These are phyloP conservation scores for Amanita thiersii DNA, from an alignment of 768 basidiomycete species.

Conservation along the genomic window DNA sequence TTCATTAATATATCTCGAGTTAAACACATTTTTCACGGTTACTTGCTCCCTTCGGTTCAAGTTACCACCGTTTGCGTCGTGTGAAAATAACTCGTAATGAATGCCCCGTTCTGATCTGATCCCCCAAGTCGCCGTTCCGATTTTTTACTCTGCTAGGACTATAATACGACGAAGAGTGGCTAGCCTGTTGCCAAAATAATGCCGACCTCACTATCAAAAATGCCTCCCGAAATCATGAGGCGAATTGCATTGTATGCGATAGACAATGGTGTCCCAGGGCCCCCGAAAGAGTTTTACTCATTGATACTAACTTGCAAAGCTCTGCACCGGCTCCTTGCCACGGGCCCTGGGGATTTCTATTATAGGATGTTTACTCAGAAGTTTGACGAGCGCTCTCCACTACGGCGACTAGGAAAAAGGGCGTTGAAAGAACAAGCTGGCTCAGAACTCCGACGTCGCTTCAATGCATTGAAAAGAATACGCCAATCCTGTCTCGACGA, in stretches of 20 bases:
- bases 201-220: slow-evolving; percentile 21
- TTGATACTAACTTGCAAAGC: slow-evolving; percentile 27
- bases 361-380: slow-evolving; percentile 33
- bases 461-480: slow-evolving; percentile 35
- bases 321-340: slow-evolving; percentile 17
- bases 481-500: slow-evolving; percentile 26
- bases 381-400: slow-evolving; percentile 39
- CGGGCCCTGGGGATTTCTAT: slow-evolving; percentile 22
- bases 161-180: no score
- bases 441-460: slow-evolving; percentile 38
- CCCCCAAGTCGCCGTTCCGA: no score
- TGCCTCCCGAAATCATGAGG: slow-evolving; percentile 26
- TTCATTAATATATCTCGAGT: not conserved
- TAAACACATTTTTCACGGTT: not conserved
- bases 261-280: slow-evolving; percentile 19
- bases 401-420: slow-evolving; percentile 25
- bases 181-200: no score
- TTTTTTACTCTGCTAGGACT: no score
- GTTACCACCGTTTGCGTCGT: no score
- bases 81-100: no score
- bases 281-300: slow-evolving; percentile 23
- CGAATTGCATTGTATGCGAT: slow-evolving; percentile 25
- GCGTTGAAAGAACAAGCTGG: slow-evolving; percentile 24
- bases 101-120: no score
- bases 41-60: no score